These are phyloP conservation scores for Neofusicoccum laricinum DNA, from an alignment of 2,329 filamentous ascomycete species.

Conservation along the genomic window DNA sequence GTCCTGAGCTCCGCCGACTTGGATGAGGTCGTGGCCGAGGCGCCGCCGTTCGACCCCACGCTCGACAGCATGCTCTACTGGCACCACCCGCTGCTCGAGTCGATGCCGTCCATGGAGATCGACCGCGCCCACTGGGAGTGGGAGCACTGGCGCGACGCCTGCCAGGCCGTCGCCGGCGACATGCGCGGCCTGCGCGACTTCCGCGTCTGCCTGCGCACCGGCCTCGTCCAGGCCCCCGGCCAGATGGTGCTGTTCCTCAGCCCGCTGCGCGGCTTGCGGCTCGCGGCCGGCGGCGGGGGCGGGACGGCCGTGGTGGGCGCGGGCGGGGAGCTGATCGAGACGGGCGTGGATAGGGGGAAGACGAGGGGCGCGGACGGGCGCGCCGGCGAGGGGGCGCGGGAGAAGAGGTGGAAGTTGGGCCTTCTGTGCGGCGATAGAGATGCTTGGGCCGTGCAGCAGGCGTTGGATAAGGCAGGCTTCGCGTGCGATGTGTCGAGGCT, in stretches of 20 bases:
- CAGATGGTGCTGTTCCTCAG: constrained; percentile 3
- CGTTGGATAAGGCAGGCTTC: background rate
- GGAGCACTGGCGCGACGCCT: constrained; percentile 4
- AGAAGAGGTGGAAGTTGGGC: background rate
- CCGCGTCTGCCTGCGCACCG: background rate
- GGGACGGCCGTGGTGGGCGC: background rate
- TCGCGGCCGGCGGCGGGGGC: background rate
- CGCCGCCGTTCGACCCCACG: background rate
- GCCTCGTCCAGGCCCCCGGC: background rate
- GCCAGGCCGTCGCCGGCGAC: background rate
- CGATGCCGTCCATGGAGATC: constrained; percentile 1
- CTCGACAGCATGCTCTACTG: constrained; percentile 8
- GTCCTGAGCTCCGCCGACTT: background rate
- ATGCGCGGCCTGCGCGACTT: constrained; percentile 6
- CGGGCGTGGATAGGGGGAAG: background rate
- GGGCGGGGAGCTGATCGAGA: background rate
- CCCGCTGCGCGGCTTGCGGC: background rate
- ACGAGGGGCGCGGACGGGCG: background rate
- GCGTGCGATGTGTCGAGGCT: constrained; percentile 6
- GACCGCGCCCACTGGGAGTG: constrained; percentile 3
- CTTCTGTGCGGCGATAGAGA: background rate
- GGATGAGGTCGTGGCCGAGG: background rate
- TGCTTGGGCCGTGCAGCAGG: constrained; percentile 3
- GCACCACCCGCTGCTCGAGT: constrained; percentile 5
- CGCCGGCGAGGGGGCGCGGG: background rate